These are phyloP conservation scores for Aspergillus versicolor DNA, from an alignment of 2,329 filamentous ascomycete genomes.

Conservation along the genomic window DNA sequence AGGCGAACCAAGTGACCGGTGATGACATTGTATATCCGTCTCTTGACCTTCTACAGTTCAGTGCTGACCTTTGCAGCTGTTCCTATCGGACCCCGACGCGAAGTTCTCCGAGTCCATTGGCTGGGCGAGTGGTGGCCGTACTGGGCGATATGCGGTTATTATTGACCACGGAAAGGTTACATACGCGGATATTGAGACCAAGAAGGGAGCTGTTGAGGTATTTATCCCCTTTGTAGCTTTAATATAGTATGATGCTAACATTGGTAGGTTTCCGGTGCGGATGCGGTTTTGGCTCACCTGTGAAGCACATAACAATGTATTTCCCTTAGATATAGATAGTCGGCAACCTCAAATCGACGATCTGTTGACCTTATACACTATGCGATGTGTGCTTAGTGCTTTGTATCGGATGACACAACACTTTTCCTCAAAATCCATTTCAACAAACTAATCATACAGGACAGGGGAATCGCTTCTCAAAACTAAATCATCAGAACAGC, in stretches of 20 bases:
- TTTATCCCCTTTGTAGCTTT: not conserved
- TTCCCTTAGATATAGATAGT: not conserved
- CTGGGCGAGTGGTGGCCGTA: conserved; percentile 68
- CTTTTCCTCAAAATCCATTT: not conserved
- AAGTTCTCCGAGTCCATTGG: conserved; percentile 74
- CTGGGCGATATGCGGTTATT: conserved; percentile 74
- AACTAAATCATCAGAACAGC: not conserved
- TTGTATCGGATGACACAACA: not conserved
- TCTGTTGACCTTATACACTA: no score
- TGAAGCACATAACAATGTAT: conserved; percentile 8
- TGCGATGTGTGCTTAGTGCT: not conserved
- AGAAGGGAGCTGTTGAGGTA: conserved; percentile 34
- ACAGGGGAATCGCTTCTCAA: not conserved
- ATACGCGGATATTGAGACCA: conserved; percentile 72
- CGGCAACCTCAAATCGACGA: not conserved
- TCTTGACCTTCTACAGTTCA: not conserved
- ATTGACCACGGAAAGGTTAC: conserved; percentile 77
- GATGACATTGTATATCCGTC: conserved; percentile 59
- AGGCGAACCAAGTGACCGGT: conserved; percentile 74
- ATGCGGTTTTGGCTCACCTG: conserved; percentile 34
- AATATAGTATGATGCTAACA: not conserved
- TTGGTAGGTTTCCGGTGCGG: conserved; percentile 31
- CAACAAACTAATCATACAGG: not conserved
- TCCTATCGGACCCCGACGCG: conserved; percentile 69
- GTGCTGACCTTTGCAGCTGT: conserved; percentile 52